Evolutionary conservation across 2,329 filamentous ascomycete genomes (phyloP).

Genomic region (Bipolaris victoriae): DNA sequence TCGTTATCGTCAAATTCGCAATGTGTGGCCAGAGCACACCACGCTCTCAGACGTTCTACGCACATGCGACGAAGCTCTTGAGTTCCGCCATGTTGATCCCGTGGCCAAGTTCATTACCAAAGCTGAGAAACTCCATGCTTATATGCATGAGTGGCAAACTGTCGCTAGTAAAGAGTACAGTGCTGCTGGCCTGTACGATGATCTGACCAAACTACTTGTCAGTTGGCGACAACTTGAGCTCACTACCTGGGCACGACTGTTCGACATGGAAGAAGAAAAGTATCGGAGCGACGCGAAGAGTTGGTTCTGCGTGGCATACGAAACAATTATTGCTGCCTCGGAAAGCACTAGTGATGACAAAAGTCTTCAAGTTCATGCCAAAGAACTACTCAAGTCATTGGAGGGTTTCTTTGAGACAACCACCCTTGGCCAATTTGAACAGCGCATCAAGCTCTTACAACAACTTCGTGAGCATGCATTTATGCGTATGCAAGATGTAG

Average conservation of each 20-base stretch:
- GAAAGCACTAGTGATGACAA: constrained; percentile 65
- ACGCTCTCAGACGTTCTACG: constrained; percentile 78
- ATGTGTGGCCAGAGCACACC: constrained; percentile 73
- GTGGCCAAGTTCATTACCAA: constrained; percentile 85
- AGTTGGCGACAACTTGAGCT: constrained; percentile 90
- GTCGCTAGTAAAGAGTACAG: constrained; percentile 84
- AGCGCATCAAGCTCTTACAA: constrained; percentile 72
- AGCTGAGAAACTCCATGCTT: constrained; percentile 83
- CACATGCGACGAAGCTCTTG: constrained; percentile 75
- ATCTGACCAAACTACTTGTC: constrained; percentile 80
- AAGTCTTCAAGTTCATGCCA: constrained; percentile 68
- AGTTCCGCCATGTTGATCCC: constrained; percentile 79
- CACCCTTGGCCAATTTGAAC: constrained; percentile 78
- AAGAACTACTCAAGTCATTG: constrained; percentile 74
- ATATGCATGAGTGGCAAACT: constrained; percentile 92
- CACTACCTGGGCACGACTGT: constrained; percentile 86
- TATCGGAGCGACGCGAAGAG: constrained; percentile 78
- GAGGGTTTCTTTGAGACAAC: constrained; percentile 80
- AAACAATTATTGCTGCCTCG: constrained; percentile 80
- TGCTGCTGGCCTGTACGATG: constrained; percentile 72
- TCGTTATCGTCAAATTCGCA: constrained; percentile 73
- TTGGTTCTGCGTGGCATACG: constrained; percentile 98
- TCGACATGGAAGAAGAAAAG: constrained; percentile 81
- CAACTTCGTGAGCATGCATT: constrained; percentile 68
- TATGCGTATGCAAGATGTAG: constrained; percentile 63